Base-by-base conservation (phyloP, 208 protist species). In the Plasmodiophora brassicae region DNA sequence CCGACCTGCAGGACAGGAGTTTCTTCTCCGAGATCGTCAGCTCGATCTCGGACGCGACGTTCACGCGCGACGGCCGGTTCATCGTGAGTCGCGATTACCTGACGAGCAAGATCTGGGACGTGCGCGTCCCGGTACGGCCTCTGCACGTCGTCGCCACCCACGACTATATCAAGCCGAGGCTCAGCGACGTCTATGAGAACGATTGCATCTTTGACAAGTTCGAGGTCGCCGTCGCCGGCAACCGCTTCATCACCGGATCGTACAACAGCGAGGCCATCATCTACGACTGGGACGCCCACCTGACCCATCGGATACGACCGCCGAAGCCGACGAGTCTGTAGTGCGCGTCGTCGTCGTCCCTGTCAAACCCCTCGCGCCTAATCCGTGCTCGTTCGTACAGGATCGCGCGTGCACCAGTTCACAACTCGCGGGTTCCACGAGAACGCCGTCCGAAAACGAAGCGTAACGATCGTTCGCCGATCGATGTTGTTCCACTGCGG, bases 1-100 rank as follows among this genome's bases (percentile, higher is more conserved):
- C 65, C 41, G 65, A 78, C 65, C 65, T 38, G 14, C 20, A 5
- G 5, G n/a, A 5, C 65, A 78, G 65, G n/a, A 44, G 32, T 14
- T 78, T 78, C n/a, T 78, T 78, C 41, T 78, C 65, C 41, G 65
- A 78, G 65, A 78, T 78, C 65, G n/a, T 78, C n/a, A 44, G 32
- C 32, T 78, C 65, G 5, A 78, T 78, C 32, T 78, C 65, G n/a
- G 65, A 78, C n/a, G 5, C 14, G 5, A 5, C 5, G 5, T 78
- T 44, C 41, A 36, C 14, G 32, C 14, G 5, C 41, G 65, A 78
- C 41, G 65, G 65, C 5, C 32, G 65, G n/a, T 78, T 78, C 41
- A 32, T 78, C 5, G 65, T 32, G 20, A 44, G 32, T 32, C 65
- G 65, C 5, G 65, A 78, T 78, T 78, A 78, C n/a, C 65, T 78